These are phyloP conservation scores for Rhizomucor miehei DNA, from an alignment of 371 early-diverging fungal species.

Conservation along the genomic window DNA sequence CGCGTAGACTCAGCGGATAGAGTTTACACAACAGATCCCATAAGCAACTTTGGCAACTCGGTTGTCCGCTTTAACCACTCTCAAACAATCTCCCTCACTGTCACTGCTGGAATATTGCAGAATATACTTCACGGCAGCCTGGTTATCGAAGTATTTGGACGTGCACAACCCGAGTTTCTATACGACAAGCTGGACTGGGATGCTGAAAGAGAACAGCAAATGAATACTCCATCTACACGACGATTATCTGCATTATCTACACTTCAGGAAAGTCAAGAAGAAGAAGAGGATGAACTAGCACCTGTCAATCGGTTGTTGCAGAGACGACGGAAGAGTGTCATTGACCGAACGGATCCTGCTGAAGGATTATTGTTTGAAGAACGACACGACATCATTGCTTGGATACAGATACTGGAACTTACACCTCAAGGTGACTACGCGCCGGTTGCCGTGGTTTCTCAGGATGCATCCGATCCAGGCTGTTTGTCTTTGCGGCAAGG, in stretches of 20 bases:
- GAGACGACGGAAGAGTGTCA: too few species aligned
- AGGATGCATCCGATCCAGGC: slow-evolving; percentile 52
- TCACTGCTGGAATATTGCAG: slow-evolving; percentile 46
- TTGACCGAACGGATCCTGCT: not conserved
- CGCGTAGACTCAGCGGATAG: slow-evolving; percentile 39
- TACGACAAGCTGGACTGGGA: slow-evolving; percentile 17
- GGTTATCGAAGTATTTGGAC: slow-evolving; percentile 64
- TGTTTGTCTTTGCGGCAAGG: slow-evolving; percentile 81
- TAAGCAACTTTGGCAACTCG: slow-evolving; percentile 44
- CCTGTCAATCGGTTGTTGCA: too few species aligned
- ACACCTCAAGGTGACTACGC: slow-evolving; percentile 70
- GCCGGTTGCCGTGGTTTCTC: slow-evolving; percentile 65
- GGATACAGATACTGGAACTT: slow-evolving; percentile 71
- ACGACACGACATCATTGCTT: slow-evolving; percentile 68
- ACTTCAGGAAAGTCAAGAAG: too few species aligned
- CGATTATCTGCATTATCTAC: slow-evolving; percentile 6
- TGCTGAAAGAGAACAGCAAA: slow-evolving; percentile 8
- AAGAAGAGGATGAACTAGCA: too few species aligned
- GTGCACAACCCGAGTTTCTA: slow-evolving; percentile 42
- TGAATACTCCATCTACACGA: not conserved
- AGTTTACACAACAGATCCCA: slow-evolving; percentile 60
- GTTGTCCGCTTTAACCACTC: slow-evolving; percentile 58
- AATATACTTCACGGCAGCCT: slow-evolving; percentile 42
- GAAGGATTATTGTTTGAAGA: slow-evolving; percentile 43
- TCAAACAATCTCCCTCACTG: slow-evolving; percentile 56